phyloP scores from a whole-genome alignment of 805 yeast genomes.

The Metschnikowia anglica region DNA sequence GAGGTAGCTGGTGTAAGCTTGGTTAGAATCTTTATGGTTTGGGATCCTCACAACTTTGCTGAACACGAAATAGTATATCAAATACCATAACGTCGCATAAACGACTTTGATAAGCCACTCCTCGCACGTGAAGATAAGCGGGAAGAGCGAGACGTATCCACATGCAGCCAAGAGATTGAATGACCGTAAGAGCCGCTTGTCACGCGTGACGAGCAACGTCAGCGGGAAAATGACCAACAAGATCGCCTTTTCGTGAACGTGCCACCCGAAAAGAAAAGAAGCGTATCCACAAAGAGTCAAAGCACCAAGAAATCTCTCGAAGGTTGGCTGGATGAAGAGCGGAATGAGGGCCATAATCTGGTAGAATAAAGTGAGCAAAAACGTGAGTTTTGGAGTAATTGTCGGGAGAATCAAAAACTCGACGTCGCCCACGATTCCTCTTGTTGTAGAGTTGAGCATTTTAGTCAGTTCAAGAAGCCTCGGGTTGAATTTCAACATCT shows the following conservation, averaged over 20 bases:
- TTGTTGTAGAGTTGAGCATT: slow-evolving; percentile 48
- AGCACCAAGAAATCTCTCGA: slow-evolving; percentile 76
- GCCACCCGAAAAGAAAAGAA: slow-evolving; percentile 96
- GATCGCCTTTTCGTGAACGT: slow-evolving; percentile 98
- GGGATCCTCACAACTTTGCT: slow-evolving; percentile 68
- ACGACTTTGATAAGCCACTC: slow-evolving; percentile 76
- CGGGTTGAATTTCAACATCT: slow-evolving; percentile 47
- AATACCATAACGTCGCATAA: slow-evolving; percentile 83
- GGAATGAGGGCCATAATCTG: slow-evolving; percentile 79
- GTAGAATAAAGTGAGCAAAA: slow-evolving; percentile 77
- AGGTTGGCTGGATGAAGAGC: slow-evolving; percentile 64
- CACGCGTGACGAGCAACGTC: slow-evolving; percentile 69
- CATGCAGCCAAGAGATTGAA: slow-evolving; percentile 72
- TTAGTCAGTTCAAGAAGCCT: slow-evolving; percentile 34
- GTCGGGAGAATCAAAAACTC: slow-evolving; percentile 78
- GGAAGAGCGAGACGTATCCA: slow-evolving; percentile 86
- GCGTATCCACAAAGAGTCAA: slow-evolving; percentile 88
- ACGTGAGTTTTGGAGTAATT: slow-evolving; percentile 74
- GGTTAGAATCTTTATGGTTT: slow-evolving; percentile 20
- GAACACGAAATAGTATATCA: slow-evolving; percentile 70
- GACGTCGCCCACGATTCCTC: slow-evolving; percentile 92
- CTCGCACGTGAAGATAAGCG: slow-evolving; percentile 74
- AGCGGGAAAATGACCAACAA: slow-evolving; percentile 85
- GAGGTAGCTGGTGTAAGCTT: slow-evolving; percentile 26
- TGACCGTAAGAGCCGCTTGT: slow-evolving; percentile 66